Evolutionary conservation across 2,329 filamentous ascomycete species (phyloP).

Genomic region (Arthrobotrys musiformis): DNA sequence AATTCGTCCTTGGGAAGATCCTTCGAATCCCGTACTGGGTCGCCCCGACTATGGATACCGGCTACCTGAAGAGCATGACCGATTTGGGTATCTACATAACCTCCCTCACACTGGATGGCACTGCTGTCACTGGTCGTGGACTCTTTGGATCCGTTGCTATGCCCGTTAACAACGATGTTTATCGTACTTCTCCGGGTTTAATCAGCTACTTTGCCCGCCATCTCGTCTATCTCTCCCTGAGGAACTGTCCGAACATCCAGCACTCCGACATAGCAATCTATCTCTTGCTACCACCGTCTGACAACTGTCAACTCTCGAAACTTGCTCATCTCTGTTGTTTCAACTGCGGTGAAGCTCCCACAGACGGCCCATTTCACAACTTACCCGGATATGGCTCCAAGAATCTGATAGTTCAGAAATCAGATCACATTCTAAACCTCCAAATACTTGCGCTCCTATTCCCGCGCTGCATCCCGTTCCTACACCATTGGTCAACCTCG

Average conservation of each 20-base stretch:
- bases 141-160: conserved; percentile 45
- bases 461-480: neutral
- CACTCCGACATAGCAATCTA: conserved; percentile 49
- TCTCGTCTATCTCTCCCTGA: conserved; percentile 30
- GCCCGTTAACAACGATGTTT: conserved; percentile 14
- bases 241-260: conserved; percentile 41
- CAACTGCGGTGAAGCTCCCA: conserved; percentile 39
- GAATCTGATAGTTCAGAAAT: conserved; percentile 33
- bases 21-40: conserved; percentile 46
- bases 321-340: conserved; percentile 18
- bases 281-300: conserved; percentile 28
- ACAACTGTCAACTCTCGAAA: neutral
- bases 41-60: conserved; percentile 5
- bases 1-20: conserved; percentile 31
- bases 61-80: neutral
- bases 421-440: conserved; percentile 49
- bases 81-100: conserved; percentile 13
- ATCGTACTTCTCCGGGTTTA: conserved; percentile 32
- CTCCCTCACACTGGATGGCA: conserved; percentile 33
- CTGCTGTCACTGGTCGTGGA: conserved; percentile 44
- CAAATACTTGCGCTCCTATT: conserved; percentile 43
- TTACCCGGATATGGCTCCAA: conserved; percentile 50
- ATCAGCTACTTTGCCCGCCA: conserved; percentile 12
- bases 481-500: conserved; percentile 14
- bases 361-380: conserved; percentile 49